Conservation (phyloP, 2,329 filamentous ascomycete species). For the Monilinia vaccinii-corymbosi region DNA sequence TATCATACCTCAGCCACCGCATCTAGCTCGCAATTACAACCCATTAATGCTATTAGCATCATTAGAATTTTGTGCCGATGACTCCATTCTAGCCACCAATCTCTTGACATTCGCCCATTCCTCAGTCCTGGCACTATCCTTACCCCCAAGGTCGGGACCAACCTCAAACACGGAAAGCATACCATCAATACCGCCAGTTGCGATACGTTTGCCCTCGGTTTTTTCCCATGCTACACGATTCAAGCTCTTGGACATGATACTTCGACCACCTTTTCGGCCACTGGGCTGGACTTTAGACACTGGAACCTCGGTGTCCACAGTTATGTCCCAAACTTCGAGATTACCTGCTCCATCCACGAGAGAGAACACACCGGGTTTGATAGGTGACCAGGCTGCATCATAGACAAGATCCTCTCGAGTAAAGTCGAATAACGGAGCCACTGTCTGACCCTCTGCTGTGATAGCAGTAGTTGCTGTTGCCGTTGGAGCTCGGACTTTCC, state of each 20-base stretch:
- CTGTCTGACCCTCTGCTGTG: slow-evolving; percentile 39
- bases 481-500: slow-evolving; percentile 81
- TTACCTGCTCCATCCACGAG: slow-evolving; percentile 88
- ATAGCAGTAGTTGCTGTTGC: slow-evolving; percentile 52
- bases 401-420: slow-evolving; percentile 94
- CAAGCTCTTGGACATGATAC: slow-evolving; percentile 72
- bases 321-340: slow-evolving; percentile 92
- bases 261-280: slow-evolving; percentile 51
- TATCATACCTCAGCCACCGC: background rate
- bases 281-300: slow-evolving; percentile 71
- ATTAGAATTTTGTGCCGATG: slow-evolving; percentile 19
- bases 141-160: slow-evolving; percentile 69
- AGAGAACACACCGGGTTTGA: slow-evolving; percentile 89
- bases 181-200: slow-evolving; percentile 86
- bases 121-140: slow-evolving; percentile 72
- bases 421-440: slow-evolving; percentile 77
- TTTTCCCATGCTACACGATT: slow-evolving; percentile 95
- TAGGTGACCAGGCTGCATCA: slow-evolving; percentile 88
- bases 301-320: slow-evolving; percentile 84
- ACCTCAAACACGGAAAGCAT: slow-evolving; percentile 91
- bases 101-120: slow-evolving; percentile 94
- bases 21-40: background rate
- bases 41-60: slow-evolving; percentile 19
- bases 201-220: slow-evolving; percentile 75
- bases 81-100: slow-evolving; percentile 67